phyloP scores from a whole-genome alignment of 2,329 filamentous ascomycete species.

The Diaporthe ilicicola region DNA sequence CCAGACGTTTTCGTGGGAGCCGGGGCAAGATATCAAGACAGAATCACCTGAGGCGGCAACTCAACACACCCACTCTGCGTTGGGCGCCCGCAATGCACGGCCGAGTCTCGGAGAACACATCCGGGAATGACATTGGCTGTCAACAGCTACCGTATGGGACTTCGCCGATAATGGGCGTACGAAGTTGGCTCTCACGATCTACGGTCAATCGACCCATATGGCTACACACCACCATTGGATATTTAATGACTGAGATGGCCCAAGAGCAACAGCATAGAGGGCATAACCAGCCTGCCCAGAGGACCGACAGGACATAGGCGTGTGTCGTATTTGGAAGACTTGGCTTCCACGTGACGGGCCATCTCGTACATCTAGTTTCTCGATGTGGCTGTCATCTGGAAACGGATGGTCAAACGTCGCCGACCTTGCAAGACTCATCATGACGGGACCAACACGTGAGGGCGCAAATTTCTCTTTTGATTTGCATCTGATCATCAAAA shows the following conservation, averaged over 20 bases:
- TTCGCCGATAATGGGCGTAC: neutral
- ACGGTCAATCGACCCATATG: neutral
- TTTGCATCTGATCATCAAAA: constrained; percentile 30
- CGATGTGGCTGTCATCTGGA: neutral
- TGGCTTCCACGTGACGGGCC: neutral
- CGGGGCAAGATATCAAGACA: too few species aligned
- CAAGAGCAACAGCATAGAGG: too few species aligned
- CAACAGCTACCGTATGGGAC: too few species aligned
- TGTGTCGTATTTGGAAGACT: neutral
- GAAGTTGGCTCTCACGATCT: neutral
- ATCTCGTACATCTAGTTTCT: neutral
- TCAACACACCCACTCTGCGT: neutral
- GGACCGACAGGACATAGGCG: neutral
- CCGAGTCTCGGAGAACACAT: neutral
- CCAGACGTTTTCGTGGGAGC: too few species aligned
- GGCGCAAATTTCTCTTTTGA: constrained; percentile 32
- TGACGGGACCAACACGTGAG: neutral
- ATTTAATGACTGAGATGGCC: neutral
- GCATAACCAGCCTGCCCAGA: neutral
- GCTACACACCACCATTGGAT: neutral
- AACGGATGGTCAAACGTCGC: neutral
- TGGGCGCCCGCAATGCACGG: neutral
- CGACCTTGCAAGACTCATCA: neutral
- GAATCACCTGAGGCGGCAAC: too few species aligned
- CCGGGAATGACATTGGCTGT: neutral